A percentile compares a stretch with the other conserved stretches of the same genome.
phyloP scores from a whole-genome alignment of 305 asterid species.

The Stenogyne calaminthoides region DNA sequence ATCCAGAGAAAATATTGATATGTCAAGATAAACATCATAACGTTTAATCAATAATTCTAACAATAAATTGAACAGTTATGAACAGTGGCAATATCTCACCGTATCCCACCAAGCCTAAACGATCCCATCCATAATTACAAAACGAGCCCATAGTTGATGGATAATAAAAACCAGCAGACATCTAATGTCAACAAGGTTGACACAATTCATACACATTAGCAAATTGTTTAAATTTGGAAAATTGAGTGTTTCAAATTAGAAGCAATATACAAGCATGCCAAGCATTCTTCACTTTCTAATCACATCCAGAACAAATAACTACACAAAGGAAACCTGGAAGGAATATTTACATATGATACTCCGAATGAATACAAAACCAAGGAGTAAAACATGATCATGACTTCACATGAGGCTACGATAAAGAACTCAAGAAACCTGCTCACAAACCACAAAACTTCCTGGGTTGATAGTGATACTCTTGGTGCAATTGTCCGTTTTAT shows the following conservation, averaged over 20 bases:
- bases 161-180: too few relatives aligned
- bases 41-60: too few relatives aligned
- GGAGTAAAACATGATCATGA: neutral
- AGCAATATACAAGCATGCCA: neutral
- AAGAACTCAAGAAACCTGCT: conserved; percentile 49
- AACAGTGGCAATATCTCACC: neutral
- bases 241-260: neutral
- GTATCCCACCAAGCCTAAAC: neutral
- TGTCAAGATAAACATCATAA: too few relatives aligned
- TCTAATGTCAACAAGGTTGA: neutral
- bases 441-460: conserved; percentile 81
- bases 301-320: neutral
- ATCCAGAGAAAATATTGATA: too few relatives aligned
- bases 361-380: conserved; percentile 21
- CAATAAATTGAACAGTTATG: neutral
- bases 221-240: neutral
- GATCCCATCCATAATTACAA: too few relatives aligned
- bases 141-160: too few relatives aligned
- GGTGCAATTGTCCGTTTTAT: conserved; percentile 95
- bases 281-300: neutral
- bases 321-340: neutral
- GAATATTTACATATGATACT: conserved; percentile 6
- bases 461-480: conserved; percentile 92
- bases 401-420: conserved; percentile 2
- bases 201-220: neutral